Evolutionary conservation across 2,329 filamentous ascomycete genomes (phyloP).

Genomic region (Arthrinium puccinioides): DNA sequence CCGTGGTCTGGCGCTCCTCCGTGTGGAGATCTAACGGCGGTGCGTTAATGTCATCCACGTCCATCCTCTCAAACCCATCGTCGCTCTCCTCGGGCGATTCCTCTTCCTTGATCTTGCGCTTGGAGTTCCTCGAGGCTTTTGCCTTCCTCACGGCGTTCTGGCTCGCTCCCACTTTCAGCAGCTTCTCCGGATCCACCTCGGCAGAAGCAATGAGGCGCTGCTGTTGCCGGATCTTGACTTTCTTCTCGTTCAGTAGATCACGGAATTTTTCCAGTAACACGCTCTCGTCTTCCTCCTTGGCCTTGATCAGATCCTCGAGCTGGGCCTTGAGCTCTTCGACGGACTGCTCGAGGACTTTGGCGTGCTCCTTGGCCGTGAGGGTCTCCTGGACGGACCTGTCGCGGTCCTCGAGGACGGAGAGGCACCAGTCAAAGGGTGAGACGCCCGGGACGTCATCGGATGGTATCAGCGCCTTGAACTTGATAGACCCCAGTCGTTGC

Average conservation of each 20-base stretch:
- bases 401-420: constrained; percentile 44
- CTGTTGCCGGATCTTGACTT: constrained; percentile 70
- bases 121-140: constrained; percentile 34
- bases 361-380: constrained; percentile 31
- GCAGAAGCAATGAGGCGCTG: constrained; percentile 49
- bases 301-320: constrained; percentile 57
- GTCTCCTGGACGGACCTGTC: constrained; percentile 35
- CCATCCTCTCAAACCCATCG: constrained; percentile 43
- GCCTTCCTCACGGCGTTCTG: constrained; percentile 14
- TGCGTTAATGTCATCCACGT: constrained; percentile 30
- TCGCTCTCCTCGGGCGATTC: constrained; percentile 33
- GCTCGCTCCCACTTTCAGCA: constrained; percentile 21
- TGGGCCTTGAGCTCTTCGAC: constrained; percentile 54
- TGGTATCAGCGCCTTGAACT: constrained; percentile 45
- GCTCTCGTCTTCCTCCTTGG: constrained; percentile 61
- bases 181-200: constrained; percentile 30
- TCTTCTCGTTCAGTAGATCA: constrained; percentile 69
- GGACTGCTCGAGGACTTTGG: constrained; percentile 43
- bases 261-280: constrained; percentile 63
- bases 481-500: constrained; percentile 64
- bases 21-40: constrained; percentile 28
- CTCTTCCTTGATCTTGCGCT: constrained; percentile 40
- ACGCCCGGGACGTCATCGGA: constrained; percentile 49
- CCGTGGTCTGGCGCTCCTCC: constrained; percentile 28
- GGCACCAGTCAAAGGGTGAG: constrained; percentile 65